These are phyloP conservation scores for Xylariaceae sp. DNA, from an alignment of 2,329 filamentous ascomycete genomes.

Conservation along the genomic window DNA sequence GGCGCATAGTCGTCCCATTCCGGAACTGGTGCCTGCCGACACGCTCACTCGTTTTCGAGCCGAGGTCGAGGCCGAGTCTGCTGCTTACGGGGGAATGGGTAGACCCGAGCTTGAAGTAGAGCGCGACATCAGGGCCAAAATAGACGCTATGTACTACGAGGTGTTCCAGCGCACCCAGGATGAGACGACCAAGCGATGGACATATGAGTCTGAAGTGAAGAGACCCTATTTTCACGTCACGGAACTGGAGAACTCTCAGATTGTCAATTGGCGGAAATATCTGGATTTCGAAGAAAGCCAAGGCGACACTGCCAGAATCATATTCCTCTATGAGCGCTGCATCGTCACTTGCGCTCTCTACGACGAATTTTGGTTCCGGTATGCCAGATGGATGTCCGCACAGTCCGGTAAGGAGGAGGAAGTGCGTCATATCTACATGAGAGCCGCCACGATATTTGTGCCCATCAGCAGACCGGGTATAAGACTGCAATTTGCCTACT, in stretches of 20 bases:
- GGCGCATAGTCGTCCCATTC: constrained; percentile 73
- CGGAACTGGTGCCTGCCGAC: constrained; percentile 74
- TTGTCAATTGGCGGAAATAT: constrained; percentile 94
- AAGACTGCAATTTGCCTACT: constrained; percentile 90
- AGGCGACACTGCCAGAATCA: constrained; percentile 74
- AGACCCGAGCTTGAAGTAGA: constrained; percentile 82
- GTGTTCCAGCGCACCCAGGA: constrained; percentile 81
- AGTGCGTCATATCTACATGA: constrained; percentile 88
- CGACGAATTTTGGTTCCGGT: constrained; percentile 98
- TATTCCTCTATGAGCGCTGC: constrained; percentile 92
- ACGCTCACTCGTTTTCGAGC: constrained; percentile 71
- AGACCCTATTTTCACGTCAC: constrained; percentile 97
- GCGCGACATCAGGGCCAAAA: constrained; percentile 77
- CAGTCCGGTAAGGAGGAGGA: constrained; percentile 86
- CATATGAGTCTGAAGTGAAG: constrained; percentile 93
- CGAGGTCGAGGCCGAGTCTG: constrained; percentile 73
- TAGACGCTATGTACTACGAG: constrained; percentile 82
- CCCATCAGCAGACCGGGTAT: constrained; percentile 85
- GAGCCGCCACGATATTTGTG: constrained; percentile 83
- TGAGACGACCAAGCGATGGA: constrained; percentile 93
- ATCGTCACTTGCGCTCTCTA: constrained; percentile 92
- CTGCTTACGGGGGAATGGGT: constrained; percentile 56
- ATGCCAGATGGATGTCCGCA: constrained; percentile 89
- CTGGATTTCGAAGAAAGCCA: constrained; percentile 93
- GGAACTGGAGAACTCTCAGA: constrained; percentile 83